Base-by-base conservation (phyloP, 106 monocot genomes). In the Dendrobium huoshanense region DNA sequence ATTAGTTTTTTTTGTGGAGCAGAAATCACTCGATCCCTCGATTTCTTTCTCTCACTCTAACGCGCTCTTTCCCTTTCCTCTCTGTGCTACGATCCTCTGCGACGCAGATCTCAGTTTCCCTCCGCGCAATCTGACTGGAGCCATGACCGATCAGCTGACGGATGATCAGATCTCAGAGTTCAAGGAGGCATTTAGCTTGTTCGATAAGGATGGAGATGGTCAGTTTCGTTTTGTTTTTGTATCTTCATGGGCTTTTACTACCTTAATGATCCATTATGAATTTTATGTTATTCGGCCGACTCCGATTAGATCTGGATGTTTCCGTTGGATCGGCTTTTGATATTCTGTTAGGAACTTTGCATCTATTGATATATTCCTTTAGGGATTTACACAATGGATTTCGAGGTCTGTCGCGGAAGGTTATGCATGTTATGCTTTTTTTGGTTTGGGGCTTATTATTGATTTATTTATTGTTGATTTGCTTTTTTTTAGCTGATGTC, bases 151-250 rank as follows among this genome's bases (percentile, higher is more conserved):
- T 24, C 77, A 85, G 55, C 68, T 81, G 40, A 85, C 81, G 33
- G 81, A 81, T 29, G 81, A 81, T 13, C 85, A 85, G 85, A 85
- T 85, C 80, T 75, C 80, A 2, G 85, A 85, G 85, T 85, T 85
- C 77, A 77, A 81, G 81, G 85, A 85, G 81, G 85, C 85, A 17
- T 85, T 85, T 77, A 85, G 80, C 81, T 72, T 85, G 56, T 85
- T 85, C 81, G 85, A 85, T 77, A 85, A 85, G 81, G 85, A 85
- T 58, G 85, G 85, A 48, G 85, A 85, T 55, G 85, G 85, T 85
- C 7, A 77, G 42, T 17, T 41, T 22, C 19, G 2, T 68, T 44
- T 48, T 42, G 42, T 73, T 29, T 20, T 16, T 18, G 42, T 51
- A 27, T 37, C n/a, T 70, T 31, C 70, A 11, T 37, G 9, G 37